Conservation (phyloP, 2,329 filamentous ascomycete species). For the Aspergillus fumigatiaffinis region DNA sequence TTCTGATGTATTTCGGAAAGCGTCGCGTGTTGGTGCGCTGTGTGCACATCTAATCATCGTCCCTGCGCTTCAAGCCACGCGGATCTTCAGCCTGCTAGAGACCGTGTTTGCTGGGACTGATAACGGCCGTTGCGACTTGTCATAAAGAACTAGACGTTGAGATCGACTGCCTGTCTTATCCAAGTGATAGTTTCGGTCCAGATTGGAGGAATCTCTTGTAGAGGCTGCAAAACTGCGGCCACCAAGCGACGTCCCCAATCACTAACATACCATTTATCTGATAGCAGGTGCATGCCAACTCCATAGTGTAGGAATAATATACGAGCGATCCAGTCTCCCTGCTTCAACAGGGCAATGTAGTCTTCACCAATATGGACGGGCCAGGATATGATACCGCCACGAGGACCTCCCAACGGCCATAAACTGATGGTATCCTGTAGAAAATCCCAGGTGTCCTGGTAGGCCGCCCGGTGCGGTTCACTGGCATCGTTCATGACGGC, state of each 20-base stretch:
- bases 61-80: not conserved
- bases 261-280: slow-evolving; percentile 31
- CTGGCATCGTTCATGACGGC: slow-evolving; percentile 13
- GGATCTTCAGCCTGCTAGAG: slow-evolving; percentile 2
- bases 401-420: slow-evolving; percentile 25
- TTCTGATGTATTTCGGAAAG: not conserved
- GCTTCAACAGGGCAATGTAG: slow-evolving; percentile 21
- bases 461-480: slow-evolving; percentile 13
- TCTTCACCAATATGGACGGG: slow-evolving; percentile 26
- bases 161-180: slow-evolving; percentile 21
- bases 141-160: slow-evolving; percentile 7
- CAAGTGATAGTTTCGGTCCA: slow-evolving; percentile 28
- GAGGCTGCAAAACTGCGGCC: slow-evolving; percentile 21
- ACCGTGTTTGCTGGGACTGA: not conserved
- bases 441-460: slow-evolving; percentile 23
- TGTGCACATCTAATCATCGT: not conserved
- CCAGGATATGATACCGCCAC: slow-evolving; percentile 30
- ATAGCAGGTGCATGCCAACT: slow-evolving; percentile 28
- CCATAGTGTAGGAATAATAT: slow-evolving; percentile 30
- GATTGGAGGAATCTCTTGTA: slow-evolving; percentile 22
- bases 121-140: slow-evolving; percentile 2
- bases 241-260: slow-evolving; percentile 29
- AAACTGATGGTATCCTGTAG: slow-evolving; percentile 22
- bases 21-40: not conserved
- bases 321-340: slow-evolving; percentile 29